Evolutionary conservation across 2,329 filamentous ascomycete species (phyloP).

Genomic region (Aspergillus fructus): DNA sequence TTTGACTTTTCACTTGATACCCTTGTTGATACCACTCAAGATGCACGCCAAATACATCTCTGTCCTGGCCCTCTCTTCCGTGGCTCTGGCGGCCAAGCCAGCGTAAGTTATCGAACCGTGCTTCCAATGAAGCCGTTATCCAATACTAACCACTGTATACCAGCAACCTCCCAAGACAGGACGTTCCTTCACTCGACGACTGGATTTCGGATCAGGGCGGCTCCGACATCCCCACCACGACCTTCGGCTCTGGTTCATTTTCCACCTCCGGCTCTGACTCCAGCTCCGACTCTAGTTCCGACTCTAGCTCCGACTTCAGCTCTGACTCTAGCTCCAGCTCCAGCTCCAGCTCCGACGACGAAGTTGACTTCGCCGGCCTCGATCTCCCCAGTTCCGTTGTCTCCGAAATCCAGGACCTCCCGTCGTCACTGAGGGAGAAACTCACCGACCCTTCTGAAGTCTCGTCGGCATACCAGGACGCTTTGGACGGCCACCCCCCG

Average conservation of each 20-base stretch:
- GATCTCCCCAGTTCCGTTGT: not conserved
- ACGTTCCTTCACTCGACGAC: not conserved
- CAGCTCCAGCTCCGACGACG: not conserved
- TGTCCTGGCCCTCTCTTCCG: not conserved
- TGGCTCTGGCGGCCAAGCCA: not conserved
- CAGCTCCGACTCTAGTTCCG: not conserved
- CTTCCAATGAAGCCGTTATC: no score
- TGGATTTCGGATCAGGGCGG: not conserved
- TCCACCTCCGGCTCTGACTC: not conserved
- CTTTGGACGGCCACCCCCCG: not conserved
- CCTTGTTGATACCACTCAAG: not conserved
- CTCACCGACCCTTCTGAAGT: not conserved
- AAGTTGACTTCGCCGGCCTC: not conserved
- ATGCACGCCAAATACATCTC: slow-evolving; percentile 2
- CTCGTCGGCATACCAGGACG: not conserved
- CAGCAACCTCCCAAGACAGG: not conserved
- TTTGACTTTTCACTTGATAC: not conserved
- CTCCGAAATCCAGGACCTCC: not conserved
- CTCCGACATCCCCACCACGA: not conserved
- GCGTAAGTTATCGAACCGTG: no score
- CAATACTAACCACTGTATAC: not conserved
- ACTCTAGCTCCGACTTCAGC: not conserved
- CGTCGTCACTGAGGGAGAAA: not conserved
- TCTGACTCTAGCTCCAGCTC: not conserved
- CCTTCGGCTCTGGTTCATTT: not conserved